Conservation (phyloP, 148 eudicot genomes). For the Oxyria digyna region DNA sequence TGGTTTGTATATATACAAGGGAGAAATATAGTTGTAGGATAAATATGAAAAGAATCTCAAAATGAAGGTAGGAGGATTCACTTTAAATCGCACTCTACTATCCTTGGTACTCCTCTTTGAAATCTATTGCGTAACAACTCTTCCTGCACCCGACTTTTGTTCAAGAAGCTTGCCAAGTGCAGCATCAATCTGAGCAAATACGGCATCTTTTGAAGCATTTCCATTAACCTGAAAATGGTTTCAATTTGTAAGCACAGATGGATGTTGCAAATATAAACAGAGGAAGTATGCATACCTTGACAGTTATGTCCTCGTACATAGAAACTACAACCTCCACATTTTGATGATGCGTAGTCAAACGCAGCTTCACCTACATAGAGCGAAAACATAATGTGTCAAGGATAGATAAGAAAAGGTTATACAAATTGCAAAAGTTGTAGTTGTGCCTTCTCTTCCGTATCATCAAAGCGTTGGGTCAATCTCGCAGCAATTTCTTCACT, state of each 20-base stretch:
- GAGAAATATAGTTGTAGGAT: neutral
- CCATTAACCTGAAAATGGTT: slow-evolving; percentile 60
- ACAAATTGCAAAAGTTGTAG: neutral
- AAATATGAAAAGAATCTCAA: neutral
- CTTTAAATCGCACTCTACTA: neutral
- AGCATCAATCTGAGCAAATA: slow-evolving; percentile 61
- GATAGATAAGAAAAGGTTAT: neutral
- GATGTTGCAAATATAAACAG: neutral
- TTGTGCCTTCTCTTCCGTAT: slow-evolving; percentile 83
- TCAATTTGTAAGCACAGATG: neutral
- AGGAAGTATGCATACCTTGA: slow-evolving; percentile 36
- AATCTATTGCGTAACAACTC: slow-evolving; percentile 25
- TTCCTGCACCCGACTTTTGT: slow-evolving; percentile 23
- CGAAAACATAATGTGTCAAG: neutral
- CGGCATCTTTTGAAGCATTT: slow-evolving; percentile 47
- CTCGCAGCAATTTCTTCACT: slow-evolving; percentile 87
- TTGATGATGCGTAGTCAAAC: slow-evolving; percentile 81
- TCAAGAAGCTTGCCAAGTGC: slow-evolving; percentile 39
- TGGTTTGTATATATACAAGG: neutral
- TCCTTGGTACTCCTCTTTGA: neutral
- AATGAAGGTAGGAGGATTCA: neutral
- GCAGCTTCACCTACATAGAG: slow-evolving; percentile 62
- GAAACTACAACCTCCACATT: slow-evolving; percentile 90
- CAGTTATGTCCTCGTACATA: slow-evolving; percentile 55
- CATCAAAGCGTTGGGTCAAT: slow-evolving; percentile 96